Base-by-base conservation (phyloP, 2,329 filamentous ascomycete species). In the Pseudogymnoascus sp. region DNA sequence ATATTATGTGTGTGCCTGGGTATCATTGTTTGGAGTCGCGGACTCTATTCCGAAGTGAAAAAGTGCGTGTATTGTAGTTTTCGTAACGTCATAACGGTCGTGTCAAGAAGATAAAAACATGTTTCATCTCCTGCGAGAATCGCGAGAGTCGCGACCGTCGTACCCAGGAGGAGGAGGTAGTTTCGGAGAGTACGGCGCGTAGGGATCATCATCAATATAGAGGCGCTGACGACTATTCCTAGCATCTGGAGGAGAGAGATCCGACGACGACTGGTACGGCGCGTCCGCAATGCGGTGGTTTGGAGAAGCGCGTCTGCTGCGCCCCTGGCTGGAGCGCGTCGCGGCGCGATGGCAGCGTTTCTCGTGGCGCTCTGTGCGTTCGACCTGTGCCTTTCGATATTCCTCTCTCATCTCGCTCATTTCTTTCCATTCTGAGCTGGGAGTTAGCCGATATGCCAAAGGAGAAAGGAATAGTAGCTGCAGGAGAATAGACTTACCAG, bases 341-440 rank as follows among this genome's bases (percentile, higher is more conserved):
- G 47, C 47, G 13, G 47, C 47, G 26, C 79, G 75, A 67, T 79
- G 76, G 66, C 79, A 73, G 65, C 76, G 77, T 65, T 79, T 77
- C 66, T 75, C 74, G 65, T 77, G 75, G 66, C 74, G 69, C 62
- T 78, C 71, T 70, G 78, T 75, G 62, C 77, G 74, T 68, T 82
- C 77, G 59, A 77, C 71, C 67, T 82, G 79, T 64, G 87, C 80
- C 66, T 86, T 80, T 61, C 79, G 76, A 62, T 79, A 79, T 70
- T 81, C 79, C 67, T 82, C 80, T 65, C 82, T 79, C 72, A 86
- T 80, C 73, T 86, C 81, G 64, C 84, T 82, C 74, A 85, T 84
- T 71, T 88, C 83, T 74, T 87, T 86, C 84, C 86, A 88, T 72
- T 88, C 85, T 4, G 78, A 80, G 31, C 65, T 7, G 5, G 5